Evolutionary conservation across 2,329 filamentous ascomycete genomes (phyloP), one percentile per base, ranked within the genome.

Genomic region (Graphilbum sp.): DNA sequence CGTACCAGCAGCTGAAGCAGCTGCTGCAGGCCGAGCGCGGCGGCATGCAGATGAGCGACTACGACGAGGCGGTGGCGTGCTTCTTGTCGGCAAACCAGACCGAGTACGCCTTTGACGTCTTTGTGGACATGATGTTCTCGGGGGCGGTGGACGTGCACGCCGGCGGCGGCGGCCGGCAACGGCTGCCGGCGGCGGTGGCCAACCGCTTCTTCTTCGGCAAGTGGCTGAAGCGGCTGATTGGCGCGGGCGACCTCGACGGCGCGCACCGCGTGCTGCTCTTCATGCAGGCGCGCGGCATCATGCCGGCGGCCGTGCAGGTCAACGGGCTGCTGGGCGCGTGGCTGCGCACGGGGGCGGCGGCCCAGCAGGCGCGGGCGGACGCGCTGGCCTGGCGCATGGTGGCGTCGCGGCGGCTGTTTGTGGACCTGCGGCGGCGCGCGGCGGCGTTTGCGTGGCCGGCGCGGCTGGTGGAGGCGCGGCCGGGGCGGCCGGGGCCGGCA

Each of bases 121-220:
- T 93, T 54, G 82, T 79, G 47, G 84, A 94, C 53, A 92, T 94
- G 85, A 86, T 93, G 75, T 72, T 74, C 41, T 69, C 71, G 4
- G 68, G 69, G 5, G 52, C 62, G 33, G 54, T 73, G 38, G 62
- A 71, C 40, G 50, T 71, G 35, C 59, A 58, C n/a, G 8, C 12
- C 36, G 15, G 16, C 16, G 25, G 16, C 24, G 21, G 21, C 12
- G 20, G n/a, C 27, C 19, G 18, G 11, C 12, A 20, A 3, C 35
- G 5, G n/a, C 55, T 73, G 40, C 69, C 69, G 1, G 59, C 61
- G 1, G 56, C 61, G 9, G 56, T 74, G 30, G 63, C 61, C 36
- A 90, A 92, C 54, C 76, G 79, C 45, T 88, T 85, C 56, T 83
- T 94, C 56, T 80, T 86, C 46, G 81, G 79, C 25, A 87, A 84